Evolutionary conservation across 2,329 filamentous ascomycete genomes (phyloP), one percentile per base, ranked within the genome.

Genomic region (Meredithiella fracta): DNA sequence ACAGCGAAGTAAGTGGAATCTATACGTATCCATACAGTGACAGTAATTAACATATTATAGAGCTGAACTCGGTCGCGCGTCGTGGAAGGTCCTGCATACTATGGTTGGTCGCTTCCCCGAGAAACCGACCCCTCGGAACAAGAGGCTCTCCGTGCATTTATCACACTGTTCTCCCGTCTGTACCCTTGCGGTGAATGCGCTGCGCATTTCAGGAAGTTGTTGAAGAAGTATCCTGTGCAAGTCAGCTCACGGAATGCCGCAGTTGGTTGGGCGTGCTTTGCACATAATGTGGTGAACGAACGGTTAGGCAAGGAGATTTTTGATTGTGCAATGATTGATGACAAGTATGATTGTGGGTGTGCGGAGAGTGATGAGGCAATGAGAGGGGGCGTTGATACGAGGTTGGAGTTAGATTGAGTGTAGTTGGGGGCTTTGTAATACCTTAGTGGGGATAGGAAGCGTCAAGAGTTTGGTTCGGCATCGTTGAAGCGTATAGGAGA

Each of bases 181-280:
- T 85, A 85, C 65, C 82, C 82, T 1, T 85, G 81, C 64, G 81
- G 82, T 62, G 80, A 85, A 62, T 85, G 82, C 67, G 82, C 81
- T 7, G 68, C 73, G 20, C 82, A 85, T 69, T 85, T 85, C 67
- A 79, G 79, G 61, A 70, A 73, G 63, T 66, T 85, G 51, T 69
- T 85, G 25, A 68, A 71, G 25, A 72, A 82, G 61, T 84, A 75
- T 63, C 82, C 81, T 20, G 81, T 82, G 1, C 82, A 85, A 67
- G 78, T 78, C 40, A 75, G 77, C 59, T 77, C 76, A 54, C 74
- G 82, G 58, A 81, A 78, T 61, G 73, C 77, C 7, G 81, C 81
- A 0, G 79, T 79, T 0, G 79, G 79, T 11, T 85, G 82, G 82
- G 74, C 81, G 14, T 85, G 82, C 63, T 78, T 79, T 64, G 74